These are phyloP conservation scores for Knoxia roxburghii DNA, from an alignment of 257 asterid species.

Conservation along the genomic window DNA sequence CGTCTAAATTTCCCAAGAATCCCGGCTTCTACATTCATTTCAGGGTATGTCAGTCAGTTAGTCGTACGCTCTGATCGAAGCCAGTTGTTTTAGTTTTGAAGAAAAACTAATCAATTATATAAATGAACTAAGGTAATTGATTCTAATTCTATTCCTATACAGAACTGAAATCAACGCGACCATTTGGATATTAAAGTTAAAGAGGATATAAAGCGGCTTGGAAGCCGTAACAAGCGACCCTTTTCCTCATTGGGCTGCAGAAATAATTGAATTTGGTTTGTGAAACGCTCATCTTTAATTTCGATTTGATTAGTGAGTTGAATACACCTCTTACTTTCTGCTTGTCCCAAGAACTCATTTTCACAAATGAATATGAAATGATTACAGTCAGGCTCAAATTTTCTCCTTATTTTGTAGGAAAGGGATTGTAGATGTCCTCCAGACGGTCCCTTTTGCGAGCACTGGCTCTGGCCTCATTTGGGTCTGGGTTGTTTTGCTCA, in stretches of 20 bases:
- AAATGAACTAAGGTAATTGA: background rate
- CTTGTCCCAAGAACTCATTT: too few species aligned
- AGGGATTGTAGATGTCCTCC: slow-evolving; percentile 23
- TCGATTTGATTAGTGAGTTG: background rate
- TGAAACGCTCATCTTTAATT: background rate
- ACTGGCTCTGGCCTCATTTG: slow-evolving; percentile 52
- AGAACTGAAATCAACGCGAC: background rate
- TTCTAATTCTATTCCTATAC: too few species aligned
- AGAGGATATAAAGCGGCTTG: background rate
- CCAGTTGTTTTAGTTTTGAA: background rate
- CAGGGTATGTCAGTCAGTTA: background rate
- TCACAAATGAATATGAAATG: background rate
- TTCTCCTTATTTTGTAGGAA: slow-evolving; percentile 31
- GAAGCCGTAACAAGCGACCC: background rate
- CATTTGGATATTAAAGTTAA: background rate
- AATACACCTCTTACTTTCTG: background rate
- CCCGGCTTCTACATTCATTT: too few species aligned
- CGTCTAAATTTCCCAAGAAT: too few species aligned
- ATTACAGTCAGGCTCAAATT: too few species aligned
- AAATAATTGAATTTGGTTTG: too few species aligned
- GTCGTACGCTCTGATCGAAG: background rate
- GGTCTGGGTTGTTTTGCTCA: slow-evolving; percentile 45
- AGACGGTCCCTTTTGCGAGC: slow-evolving; percentile 37
- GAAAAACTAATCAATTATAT: background rate
- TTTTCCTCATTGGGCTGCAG: background rate